Percentiles rank a stretch among this genome's conserved stretches.
phyloP scores from a whole-genome alignment of 2,329 filamentous ascomycete genomes.

The Mycogone perniciosa region DNA sequence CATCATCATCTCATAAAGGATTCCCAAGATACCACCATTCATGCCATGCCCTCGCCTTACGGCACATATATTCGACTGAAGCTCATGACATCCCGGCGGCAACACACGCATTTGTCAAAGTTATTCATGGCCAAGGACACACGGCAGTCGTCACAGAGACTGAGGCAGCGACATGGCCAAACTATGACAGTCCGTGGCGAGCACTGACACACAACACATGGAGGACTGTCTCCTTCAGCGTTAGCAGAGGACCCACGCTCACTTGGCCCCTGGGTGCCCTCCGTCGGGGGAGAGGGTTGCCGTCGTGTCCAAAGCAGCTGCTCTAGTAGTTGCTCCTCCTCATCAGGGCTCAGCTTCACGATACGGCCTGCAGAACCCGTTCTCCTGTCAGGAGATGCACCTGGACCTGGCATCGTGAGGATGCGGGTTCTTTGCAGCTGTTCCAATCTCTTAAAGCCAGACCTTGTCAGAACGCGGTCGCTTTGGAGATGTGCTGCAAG shows the following conservation, averaged over 20 bases:
- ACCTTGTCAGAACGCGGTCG: constrained; percentile 71
- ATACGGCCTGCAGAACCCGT: constrained; percentile 15
- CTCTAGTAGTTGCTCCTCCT: constrained; percentile 56
- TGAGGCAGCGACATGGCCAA: constrained; percentile 94
- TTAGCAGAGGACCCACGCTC: constrained; percentile 38
- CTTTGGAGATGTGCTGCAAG: constrained; percentile 73
- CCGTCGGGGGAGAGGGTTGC: constrained; percentile 15
- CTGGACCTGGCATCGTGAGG: constrained; percentile 28
- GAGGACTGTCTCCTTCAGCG: constrained; percentile 65
- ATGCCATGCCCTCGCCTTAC: background rate
- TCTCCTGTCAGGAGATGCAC: constrained; percentile 14
- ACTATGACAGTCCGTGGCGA: constrained; percentile 82
- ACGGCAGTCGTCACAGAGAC: constrained; percentile 89
- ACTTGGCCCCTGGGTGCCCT: constrained; percentile 3
- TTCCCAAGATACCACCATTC: background rate
- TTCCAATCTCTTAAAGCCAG: constrained; percentile 62
- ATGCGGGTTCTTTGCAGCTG: constrained; percentile 66
- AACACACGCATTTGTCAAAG: constrained; percentile 94
- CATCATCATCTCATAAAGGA: background rate
- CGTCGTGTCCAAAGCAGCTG: constrained; percentile 52
- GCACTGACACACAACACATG: constrained; percentile 89
- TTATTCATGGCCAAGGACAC: constrained; percentile 95
- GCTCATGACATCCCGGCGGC: constrained; percentile 77
- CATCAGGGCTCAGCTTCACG: constrained; percentile 45
- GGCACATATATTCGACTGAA: constrained; percentile 92